Percentiles rank a stretch among this genome's conserved stretches.
Conservation (phyloP, 2,329 filamentous ascomycete genomes). For the Aquanectria penicillioides region DNA sequence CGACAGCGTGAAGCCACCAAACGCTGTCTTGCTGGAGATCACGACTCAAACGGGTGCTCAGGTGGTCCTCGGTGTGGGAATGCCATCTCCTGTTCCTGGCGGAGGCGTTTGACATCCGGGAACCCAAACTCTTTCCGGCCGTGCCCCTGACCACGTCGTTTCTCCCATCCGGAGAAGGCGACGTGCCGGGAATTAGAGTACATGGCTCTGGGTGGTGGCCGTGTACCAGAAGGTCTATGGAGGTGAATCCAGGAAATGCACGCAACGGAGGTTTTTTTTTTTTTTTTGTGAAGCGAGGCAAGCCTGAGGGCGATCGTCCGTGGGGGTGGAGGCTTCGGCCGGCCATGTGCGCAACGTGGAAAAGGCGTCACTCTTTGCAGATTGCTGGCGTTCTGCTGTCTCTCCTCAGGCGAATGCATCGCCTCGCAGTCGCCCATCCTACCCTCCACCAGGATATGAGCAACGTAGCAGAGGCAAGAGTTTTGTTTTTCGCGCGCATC, state of each 20-base stretch:
- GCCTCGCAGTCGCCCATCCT: background rate
- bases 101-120: conserved; percentile 2
- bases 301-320: background rate
- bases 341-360: conserved; percentile 15
- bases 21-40: conserved; percentile 8
- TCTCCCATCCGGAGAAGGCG: background rate
- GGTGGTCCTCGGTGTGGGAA: conserved; percentile 6
- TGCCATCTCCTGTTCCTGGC: conserved; percentile 11
- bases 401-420: background rate
- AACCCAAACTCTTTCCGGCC: background rate
- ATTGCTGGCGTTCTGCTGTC: conserved; percentile 9
- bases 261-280: too few relatives aligned
- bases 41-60: background rate
- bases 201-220: background rate
- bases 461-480: background rate
- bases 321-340: conserved; percentile 6
- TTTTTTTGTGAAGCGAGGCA: background rate
- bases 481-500: conserved; percentile 7
- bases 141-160: background rate
- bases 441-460: background rate
- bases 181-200: background rate
- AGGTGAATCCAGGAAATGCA: conserved; percentile 1
- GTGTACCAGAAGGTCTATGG: background rate
- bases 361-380: conserved; percentile 5
- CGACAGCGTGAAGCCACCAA: conserved; percentile 12